Percentiles rank a stretch among this genome's conserved stretches.
phyloP scores from a whole-genome alignment of 768 basidiomycete genomes.

The Pulveroboletus sp. region DNA sequence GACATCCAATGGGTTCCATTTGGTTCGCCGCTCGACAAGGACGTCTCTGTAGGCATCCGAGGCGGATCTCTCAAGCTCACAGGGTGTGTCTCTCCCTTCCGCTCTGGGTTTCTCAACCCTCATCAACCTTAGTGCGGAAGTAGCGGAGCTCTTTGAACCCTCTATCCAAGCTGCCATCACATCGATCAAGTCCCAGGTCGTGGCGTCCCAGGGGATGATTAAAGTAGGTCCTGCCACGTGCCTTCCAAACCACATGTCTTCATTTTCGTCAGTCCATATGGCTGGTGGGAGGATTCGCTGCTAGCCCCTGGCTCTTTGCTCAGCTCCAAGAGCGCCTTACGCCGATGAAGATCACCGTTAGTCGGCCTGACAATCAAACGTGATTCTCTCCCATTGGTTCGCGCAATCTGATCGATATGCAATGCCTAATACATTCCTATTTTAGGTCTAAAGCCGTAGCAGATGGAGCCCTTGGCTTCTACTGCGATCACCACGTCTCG shows the following conservation, averaged over 20 bases:
- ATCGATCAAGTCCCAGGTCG: slow-evolving; percentile 70
- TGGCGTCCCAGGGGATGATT: slow-evolving; percentile 64
- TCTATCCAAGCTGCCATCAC: slow-evolving; percentile 70
- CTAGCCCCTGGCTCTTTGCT: slow-evolving; percentile 75
- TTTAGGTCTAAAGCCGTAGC: slow-evolving; percentile 82
- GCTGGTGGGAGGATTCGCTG: slow-evolving; percentile 81
- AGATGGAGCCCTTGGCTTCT: slow-evolving; percentile 81
- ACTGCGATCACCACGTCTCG: slow-evolving; percentile 81
- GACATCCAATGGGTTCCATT: slow-evolving; percentile 73
- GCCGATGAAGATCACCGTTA: slow-evolving; percentile 56
- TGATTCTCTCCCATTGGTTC: slow-evolving; percentile 32
- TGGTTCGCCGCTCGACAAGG: slow-evolving; percentile 78
- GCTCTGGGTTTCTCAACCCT: slow-evolving; percentile 1
- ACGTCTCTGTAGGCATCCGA: slow-evolving; percentile 64
- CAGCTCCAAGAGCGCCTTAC: slow-evolving; percentile 71
- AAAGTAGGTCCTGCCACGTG: slow-evolving; percentile 39
- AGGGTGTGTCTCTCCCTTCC: slow-evolving; percentile 46
- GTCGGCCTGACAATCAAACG: slow-evolving; percentile 79
- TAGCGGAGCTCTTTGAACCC: slow-evolving; percentile 75
- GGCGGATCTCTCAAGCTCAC: slow-evolving; percentile 69
- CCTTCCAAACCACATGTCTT: slow-evolving; percentile 4
- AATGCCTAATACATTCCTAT: slow-evolving; percentile 3
- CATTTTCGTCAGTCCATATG: slow-evolving; percentile 61
- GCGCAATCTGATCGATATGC: not conserved
- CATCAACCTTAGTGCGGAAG: slow-evolving; percentile 36